phyloP scores from a whole-genome alignment of 2,329 filamentous ascomycete genomes.

The Aspergillus oerlinghausenensis region DNA sequence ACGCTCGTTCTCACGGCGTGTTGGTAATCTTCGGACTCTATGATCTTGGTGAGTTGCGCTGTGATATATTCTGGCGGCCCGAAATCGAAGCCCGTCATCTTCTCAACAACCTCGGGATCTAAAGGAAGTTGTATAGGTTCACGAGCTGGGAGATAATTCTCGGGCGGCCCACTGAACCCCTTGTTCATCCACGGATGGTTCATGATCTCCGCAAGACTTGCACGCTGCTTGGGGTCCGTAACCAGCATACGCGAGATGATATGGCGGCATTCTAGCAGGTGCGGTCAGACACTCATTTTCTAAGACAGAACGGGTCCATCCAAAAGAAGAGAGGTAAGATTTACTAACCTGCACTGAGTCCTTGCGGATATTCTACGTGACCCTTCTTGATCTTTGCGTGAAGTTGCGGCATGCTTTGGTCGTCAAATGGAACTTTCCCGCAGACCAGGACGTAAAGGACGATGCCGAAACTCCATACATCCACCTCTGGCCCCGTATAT shows the following conservation, averaged over 20 bases:
- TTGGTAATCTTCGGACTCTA: slow-evolving; percentile 93
- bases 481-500: slow-evolving; percentile 94
- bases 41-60: slow-evolving; percentile 73
- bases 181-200: slow-evolving; percentile 94
- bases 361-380: slow-evolving; percentile 88
- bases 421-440: slow-evolving; percentile 96
- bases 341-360: slow-evolving; percentile 76
- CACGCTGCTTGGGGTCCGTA: slow-evolving; percentile 82
- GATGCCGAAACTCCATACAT: slow-evolving; percentile 98
- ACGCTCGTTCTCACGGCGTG: slow-evolving; percentile 69
- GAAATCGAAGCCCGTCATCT: slow-evolving; percentile 98
- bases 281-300: background rate
- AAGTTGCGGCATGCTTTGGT: slow-evolving; percentile 97
- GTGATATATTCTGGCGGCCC: slow-evolving; percentile 80
- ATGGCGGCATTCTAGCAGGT: slow-evolving; percentile 73
- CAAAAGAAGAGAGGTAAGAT: background rate
- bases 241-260: slow-evolving; percentile 93
- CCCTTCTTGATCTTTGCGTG: slow-evolving; percentile 99
- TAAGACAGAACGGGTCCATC: background rate
- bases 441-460: slow-evolving; percentile 96
- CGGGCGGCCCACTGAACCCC: slow-evolving; percentile 77
- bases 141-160: slow-evolving; percentile 79
- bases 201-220: slow-evolving; percentile 87
- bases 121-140: slow-evolving; percentile 83
- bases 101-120: slow-evolving; percentile 76